phyloP scores from a whole-genome alignment of 2,329 filamentous ascomycete genomes.

The Apiospora malaysiana region DNA sequence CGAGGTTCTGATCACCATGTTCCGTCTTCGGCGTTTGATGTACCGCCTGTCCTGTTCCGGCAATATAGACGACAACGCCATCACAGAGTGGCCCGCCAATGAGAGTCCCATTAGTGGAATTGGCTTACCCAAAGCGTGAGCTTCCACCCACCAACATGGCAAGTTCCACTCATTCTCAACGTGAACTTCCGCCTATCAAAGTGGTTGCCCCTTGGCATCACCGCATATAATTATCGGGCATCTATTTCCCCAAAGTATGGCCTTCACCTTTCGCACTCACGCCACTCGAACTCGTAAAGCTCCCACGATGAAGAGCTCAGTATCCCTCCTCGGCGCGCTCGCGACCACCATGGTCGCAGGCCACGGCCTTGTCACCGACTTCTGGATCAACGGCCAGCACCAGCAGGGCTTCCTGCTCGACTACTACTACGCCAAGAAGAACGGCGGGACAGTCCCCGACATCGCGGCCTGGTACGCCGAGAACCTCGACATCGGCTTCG shows the following conservation, averaged over 20 bases:
- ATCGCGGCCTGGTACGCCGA: constrained; percentile 41
- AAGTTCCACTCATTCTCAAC: not conserved
- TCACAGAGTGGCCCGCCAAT: not conserved
- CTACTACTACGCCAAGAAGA: constrained; percentile 42
- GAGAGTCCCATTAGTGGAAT: constrained; percentile 2
- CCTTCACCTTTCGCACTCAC: not conserved
- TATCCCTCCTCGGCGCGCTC: constrained; percentile 34
- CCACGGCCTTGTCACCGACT: constrained; percentile 55
- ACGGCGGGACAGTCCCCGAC: constrained; percentile 31
- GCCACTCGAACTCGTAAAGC: not conserved
- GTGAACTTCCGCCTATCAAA: constrained; percentile 6
- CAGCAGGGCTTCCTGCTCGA: constrained; percentile 39
- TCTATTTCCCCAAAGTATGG: too few relatives aligned
- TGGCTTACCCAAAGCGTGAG: not conserved
- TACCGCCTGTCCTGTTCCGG: not conserved
- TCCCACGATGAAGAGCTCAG: constrained; percentile 26
- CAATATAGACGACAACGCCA: not conserved
- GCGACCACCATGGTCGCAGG: constrained; percentile 34
- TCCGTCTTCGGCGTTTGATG: not conserved
- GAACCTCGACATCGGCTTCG: constrained; percentile 55
- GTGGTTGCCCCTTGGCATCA: not conserved
- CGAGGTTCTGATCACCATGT: not conserved
- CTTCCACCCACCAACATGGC: not conserved
- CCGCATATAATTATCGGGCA: not conserved
- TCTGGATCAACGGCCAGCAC: constrained; percentile 50